A percentile compares a stretch with the other conserved stretches of the same genome.
Conservation (phyloP, 2,329 filamentous ascomycete species). For the Beauveria bassiana region DNA sequence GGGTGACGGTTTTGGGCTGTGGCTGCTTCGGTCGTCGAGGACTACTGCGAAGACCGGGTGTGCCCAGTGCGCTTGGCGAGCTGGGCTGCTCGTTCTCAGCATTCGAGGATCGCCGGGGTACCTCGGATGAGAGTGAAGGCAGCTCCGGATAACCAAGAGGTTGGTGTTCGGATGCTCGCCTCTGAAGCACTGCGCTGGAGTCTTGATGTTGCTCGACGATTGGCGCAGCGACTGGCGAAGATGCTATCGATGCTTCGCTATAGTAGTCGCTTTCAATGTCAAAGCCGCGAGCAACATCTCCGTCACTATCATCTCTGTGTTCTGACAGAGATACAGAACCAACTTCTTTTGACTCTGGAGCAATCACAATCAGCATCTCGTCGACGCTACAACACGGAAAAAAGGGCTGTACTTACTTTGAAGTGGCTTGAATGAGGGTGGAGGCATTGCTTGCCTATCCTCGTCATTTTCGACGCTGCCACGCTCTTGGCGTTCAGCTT, state of each 20-base stretch:
- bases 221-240: slow-evolving; percentile 17
- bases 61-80: not conserved
- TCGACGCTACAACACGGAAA: not conserved
- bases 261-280: slow-evolving; percentile 28
- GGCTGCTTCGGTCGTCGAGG: slow-evolving; percentile 1
- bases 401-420: not conserved
- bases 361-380: not conserved
- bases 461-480: not conserved
- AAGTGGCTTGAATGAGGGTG: not conserved
- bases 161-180: not conserved
- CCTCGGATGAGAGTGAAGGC: not conserved
- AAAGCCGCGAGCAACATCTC: slow-evolving; percentile 28
- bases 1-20: not conserved
- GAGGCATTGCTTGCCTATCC: not conserved
- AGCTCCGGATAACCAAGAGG: not conserved
- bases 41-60: slow-evolving; percentile 8
- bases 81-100: not conserved
- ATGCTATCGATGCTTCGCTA: slow-evolving; percentile 29
- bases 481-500: not conserved
- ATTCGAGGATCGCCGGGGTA: not conserved
- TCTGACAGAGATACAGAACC: slow-evolving; percentile 9
- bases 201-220: not conserved
- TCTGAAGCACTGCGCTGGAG: not conserved
- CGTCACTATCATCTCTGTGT: slow-evolving; percentile 16
- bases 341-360: not conserved